Evolutionary conservation across 164 flowering plant genomes (phyloP).

Genomic region (Magnolia changhungtana): DNA sequence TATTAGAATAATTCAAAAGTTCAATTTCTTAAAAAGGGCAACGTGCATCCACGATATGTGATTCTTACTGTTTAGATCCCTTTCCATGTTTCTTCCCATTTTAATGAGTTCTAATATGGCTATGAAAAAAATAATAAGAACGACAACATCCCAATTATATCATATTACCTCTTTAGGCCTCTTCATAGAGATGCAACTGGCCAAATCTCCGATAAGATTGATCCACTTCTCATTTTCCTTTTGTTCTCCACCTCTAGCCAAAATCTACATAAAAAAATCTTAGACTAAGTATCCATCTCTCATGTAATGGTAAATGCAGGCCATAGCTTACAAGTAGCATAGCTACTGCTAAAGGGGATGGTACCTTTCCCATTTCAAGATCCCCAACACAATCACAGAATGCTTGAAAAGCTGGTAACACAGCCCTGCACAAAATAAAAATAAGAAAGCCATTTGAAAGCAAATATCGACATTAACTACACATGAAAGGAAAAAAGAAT

Average conservation of each 20-base stretch:
- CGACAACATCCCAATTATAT: not conserved
- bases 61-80: not conserved
- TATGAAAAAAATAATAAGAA: not conserved
- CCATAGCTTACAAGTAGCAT: conserved; percentile 2
- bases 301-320: not conserved
- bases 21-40: no score
- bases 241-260: conserved; percentile 82
- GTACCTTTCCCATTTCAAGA: conserved; percentile 99
- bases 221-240: conserved; percentile 85
- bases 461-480: not conserved
- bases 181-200: conserved; percentile 83
- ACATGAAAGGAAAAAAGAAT: not conserved
- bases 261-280: conserved; percentile 41
- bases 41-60: no score
- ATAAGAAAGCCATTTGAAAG: not conserved
- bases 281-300: not conserved
- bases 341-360: not conserved
- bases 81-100: not conserved
- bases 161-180: conserved; percentile 90
- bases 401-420: conserved; percentile 81
- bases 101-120: not conserved
- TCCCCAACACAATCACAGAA: conserved; percentile 99
- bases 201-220: conserved; percentile 78
- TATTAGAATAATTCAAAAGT: no score
- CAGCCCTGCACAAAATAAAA: conserved; percentile 42